These are phyloP conservation scores for Ogataea salicorniae DNA, from an alignment of 805 yeast species.

Conservation along the genomic window DNA sequence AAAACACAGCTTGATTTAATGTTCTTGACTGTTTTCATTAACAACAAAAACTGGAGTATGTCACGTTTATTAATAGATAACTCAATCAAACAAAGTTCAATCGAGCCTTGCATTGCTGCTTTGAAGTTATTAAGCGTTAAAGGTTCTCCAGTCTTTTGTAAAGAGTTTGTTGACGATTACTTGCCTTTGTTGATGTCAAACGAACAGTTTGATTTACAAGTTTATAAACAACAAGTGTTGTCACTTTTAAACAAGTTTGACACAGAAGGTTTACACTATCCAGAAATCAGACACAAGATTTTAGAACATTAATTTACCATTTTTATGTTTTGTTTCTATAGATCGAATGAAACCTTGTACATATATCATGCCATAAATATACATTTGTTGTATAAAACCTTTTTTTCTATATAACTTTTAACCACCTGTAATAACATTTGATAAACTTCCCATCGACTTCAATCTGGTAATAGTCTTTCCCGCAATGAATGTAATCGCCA, in stretches of 20 bases:
- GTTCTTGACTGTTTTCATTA: slow-evolving; percentile 13
- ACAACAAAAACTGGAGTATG: slow-evolving; percentile 15
- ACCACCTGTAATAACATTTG: slow-evolving; percentile 19
- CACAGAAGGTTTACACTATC: slow-evolving; percentile 4
- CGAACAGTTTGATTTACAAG: slow-evolving; percentile 1
- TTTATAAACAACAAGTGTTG: slow-evolving; percentile 1
- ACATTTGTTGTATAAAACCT: no score
- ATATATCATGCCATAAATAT: background rate
- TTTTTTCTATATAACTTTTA: slow-evolving; percentile 8
- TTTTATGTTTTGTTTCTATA: background rate
- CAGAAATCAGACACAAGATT: slow-evolving; percentile 1
- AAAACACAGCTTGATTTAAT: slow-evolving; percentile 12
- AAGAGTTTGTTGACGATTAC: slow-evolving; percentile 10
- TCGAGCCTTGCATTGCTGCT: slow-evolving; percentile 7
- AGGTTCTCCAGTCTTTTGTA: slow-evolving; percentile 7
- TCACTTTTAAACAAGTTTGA: slow-evolving; percentile 3
- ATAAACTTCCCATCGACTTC: background rate
- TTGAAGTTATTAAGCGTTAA: slow-evolving; percentile 6
- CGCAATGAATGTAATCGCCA: slow-evolving; percentile 13
- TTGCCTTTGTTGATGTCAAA: slow-evolving; percentile 12
- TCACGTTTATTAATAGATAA: slow-evolving; percentile 9
- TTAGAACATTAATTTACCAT: background rate
- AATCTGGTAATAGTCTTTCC: slow-evolving; percentile 12
- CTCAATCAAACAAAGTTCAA: slow-evolving; percentile 13
- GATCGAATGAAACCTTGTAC: background rate